Conservation (phyloP, 2,329 filamentous ascomycete genomes). For the Scedosporium apiospermum region DNA sequence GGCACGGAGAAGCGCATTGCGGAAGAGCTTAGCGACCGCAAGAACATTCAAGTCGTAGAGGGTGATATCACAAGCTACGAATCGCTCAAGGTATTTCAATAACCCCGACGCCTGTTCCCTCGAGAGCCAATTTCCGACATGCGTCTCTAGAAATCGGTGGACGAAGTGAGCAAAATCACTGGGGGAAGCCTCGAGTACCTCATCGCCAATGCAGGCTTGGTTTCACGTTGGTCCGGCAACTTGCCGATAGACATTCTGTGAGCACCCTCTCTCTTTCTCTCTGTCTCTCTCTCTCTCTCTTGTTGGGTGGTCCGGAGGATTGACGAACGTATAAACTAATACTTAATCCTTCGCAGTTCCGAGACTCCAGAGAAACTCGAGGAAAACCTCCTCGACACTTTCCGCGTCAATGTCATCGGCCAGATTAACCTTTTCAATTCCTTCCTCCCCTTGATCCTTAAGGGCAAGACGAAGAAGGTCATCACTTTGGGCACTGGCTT, state of each 20-base stretch:
- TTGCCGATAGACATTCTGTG: constrained; percentile 28
- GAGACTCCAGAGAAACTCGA: constrained; percentile 8
- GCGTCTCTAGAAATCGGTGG: constrained; percentile 6
- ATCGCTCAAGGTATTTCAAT: constrained; percentile 23
- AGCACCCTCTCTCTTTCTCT: constrained; percentile 11
- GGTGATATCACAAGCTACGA: constrained; percentile 32
- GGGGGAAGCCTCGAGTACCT: constrained; percentile 37
- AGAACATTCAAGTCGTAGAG: constrained; percentile 35
- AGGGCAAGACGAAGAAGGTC: constrained; percentile 44
- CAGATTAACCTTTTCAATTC: constrained; percentile 42
- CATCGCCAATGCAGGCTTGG: constrained; percentile 37
- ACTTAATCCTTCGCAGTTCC: not conserved
- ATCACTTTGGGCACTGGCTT: constrained; percentile 37
- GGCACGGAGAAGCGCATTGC: constrained; percentile 32
- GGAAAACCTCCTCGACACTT: constrained; percentile 12
- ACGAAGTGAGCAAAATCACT: constrained; percentile 16
- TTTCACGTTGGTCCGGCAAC: constrained; percentile 19
- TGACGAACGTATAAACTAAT: not conserved
- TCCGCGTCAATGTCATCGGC: constrained; percentile 40
- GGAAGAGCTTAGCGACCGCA: constrained; percentile 24
- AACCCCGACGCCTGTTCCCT: constrained; percentile 1
- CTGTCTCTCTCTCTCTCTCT: not conserved
- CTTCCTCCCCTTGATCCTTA: constrained; percentile 42
- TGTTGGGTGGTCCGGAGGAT: not conserved
- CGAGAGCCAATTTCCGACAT: constrained; percentile 8